phyloP scores from a whole-genome alignment of 2,329 filamentous ascomycete species.

The Arthrobotrys sinensis region DNA sequence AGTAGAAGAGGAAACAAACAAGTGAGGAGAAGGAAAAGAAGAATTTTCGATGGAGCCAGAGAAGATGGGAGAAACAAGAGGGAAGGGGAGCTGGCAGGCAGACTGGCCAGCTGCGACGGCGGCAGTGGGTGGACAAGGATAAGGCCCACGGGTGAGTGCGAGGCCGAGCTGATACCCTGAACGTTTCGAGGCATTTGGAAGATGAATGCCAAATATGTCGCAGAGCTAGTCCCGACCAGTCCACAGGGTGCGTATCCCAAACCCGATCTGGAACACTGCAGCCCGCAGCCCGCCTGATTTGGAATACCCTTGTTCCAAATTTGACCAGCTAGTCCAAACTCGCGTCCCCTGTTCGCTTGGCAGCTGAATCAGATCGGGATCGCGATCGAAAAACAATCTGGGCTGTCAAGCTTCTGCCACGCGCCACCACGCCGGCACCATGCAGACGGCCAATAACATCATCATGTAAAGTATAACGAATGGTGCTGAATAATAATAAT shows the following conservation, averaged over 20 bases:
- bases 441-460: too few species aligned
- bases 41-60: background rate
- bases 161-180: slow-evolving; percentile 39
- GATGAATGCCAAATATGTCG: slow-evolving; percentile 39
- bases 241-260: slow-evolving; percentile 37
- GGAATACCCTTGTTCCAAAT: slow-evolving; percentile 53
- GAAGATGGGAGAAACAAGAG: slow-evolving; percentile 29
- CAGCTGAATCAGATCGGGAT: slow-evolving; percentile 19
- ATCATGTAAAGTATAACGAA: too few species aligned
- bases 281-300: slow-evolving; percentile 55
- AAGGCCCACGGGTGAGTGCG: background rate
- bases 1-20: background rate
- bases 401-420: slow-evolving; percentile 26
- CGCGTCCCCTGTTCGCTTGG: slow-evolving; percentile 17
- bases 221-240: slow-evolving; percentile 13
- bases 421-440: slow-evolving; percentile 6
- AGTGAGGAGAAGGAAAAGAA: background rate
- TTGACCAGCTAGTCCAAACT: slow-evolving; percentile 17
- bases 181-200: slow-evolving; percentile 59
- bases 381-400: slow-evolving; percentile 6
- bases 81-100: background rate
- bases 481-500: too few species aligned
- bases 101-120: background rate
- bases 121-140: slow-evolving; percentile 2
- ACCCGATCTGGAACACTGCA: slow-evolving; percentile 58